These are phyloP conservation scores for Rhodotorula sp. DNA, from an alignment of 1,284 basidiomycete genomes.

Conservation along the genomic window DNA sequence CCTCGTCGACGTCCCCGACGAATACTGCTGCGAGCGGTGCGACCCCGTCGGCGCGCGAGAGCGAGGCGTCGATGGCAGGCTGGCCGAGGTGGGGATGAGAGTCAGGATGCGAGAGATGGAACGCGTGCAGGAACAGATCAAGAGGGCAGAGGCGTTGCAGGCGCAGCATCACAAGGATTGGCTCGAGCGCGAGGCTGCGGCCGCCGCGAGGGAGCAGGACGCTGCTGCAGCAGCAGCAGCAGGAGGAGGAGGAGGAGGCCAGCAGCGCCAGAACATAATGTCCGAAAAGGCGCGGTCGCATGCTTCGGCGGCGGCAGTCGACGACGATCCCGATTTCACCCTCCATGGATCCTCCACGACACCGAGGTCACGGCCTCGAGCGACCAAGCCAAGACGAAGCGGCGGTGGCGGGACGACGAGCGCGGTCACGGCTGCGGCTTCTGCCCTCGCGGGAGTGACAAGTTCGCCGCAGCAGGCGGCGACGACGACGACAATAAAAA, in stretches of 20 bases:
- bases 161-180: conserved; percentile 37
- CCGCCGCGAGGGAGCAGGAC: not conserved
- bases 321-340: not conserved
- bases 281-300: not conserved
- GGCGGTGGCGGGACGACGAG: not conserved
- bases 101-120: conserved; percentile 35
- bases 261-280: not conserved
- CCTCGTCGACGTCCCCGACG: conserved; percentile 68
- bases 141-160: conserved; percentile 36
- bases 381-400: not conserved
- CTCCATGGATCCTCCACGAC: not conserved
- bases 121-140: conserved; percentile 17
- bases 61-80: conserved; percentile 26
- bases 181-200: not conserved
- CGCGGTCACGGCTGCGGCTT: not conserved
- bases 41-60: conserved; percentile 37
- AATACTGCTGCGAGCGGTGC: conserved; percentile 53
- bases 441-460: not conserved
- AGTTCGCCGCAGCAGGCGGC: not conserved
- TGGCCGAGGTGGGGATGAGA: conserved; percentile 35
- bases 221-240: not conserved
- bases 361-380: not conserved
- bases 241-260: not conserved
- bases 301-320: not conserved
- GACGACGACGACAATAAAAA: not conserved